These are phyloP conservation scores for Rhazya stricta DNA, from an alignment of 257 asterid species.

Conservation along the genomic window DNA sequence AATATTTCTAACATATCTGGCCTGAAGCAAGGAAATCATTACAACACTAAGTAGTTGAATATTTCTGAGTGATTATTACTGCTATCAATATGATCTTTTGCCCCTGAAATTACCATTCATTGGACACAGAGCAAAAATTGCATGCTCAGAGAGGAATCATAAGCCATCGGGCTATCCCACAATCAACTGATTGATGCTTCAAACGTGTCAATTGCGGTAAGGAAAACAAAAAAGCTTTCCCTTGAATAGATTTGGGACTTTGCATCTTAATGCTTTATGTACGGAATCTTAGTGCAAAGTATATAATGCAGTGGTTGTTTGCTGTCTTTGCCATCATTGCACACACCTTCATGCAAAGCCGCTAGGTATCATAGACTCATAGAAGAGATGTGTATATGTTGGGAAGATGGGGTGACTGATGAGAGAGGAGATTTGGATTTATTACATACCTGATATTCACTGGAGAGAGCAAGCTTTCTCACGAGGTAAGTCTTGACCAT, in stretches of 20 bases:
- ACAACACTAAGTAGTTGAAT: too few relatives aligned
- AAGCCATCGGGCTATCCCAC: background rate
- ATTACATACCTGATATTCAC: constrained; percentile 18
- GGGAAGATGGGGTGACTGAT: too few relatives aligned
- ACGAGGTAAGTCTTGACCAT: constrained; percentile 29
- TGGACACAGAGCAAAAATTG: background rate
- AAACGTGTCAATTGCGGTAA: background rate
- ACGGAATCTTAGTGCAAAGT: background rate
- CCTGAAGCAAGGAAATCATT: too few relatives aligned
- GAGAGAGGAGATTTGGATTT: background rate
- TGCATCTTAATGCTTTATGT: background rate
- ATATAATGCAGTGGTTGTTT: background rate
- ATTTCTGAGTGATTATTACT: too few relatives aligned
- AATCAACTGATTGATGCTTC: background rate
- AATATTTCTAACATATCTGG: too few relatives aligned
- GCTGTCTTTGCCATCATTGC: background rate
- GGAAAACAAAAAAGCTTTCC: background rate
- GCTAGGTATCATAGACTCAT: too few relatives aligned
- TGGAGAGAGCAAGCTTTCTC: constrained; percentile 26
- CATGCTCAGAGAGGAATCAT: background rate
- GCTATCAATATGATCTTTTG: background rate
- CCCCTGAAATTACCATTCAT: background rate
- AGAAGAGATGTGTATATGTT: too few relatives aligned
- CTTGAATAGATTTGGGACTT: background rate
- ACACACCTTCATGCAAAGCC: background rate